Percentiles rank a stretch among this genome's conserved stretches.
phyloP scores from a whole-genome alignment of 139 green algal genomes.

The Microglena sp. region DNA sequence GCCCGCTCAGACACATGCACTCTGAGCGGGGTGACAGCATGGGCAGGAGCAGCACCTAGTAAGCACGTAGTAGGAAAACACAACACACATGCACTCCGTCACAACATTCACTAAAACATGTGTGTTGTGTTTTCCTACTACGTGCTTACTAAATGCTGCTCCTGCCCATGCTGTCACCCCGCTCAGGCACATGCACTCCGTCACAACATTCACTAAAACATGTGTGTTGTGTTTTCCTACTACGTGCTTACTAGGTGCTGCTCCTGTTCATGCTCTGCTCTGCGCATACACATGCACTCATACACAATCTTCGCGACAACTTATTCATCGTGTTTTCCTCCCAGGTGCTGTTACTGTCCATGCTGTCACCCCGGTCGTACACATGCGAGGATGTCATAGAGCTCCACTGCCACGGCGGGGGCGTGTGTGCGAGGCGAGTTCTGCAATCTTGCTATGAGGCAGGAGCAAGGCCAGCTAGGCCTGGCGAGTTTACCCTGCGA shows the following conservation, averaged over 20 bases:
- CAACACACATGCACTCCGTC: no score
- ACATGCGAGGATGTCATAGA: constrained; percentile 95
- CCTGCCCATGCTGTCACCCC: not conserved
- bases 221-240: constrained; percentile 3
- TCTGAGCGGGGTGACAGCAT: not conserved
- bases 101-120: no score
- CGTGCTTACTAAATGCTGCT: not conserved
- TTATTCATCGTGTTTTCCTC: not conserved
- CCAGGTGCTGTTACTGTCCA: constrained; percentile 60
- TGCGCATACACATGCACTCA: not conserved
- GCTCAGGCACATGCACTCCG: not conserved
- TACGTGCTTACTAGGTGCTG: constrained; percentile 31
- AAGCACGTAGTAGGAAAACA: not conserved
- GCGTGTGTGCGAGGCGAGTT: constrained; percentile 66
- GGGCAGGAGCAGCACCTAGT: not conserved
- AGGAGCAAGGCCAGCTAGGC: constrained; percentile 65
- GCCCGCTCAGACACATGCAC: not conserved
- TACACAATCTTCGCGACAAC: not conserved
- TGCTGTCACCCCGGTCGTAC: constrained; percentile 80
- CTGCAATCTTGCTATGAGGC: constrained; percentile 57
- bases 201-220: not conserved
- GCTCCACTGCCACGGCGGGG: constrained; percentile 87
- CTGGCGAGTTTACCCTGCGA: constrained; percentile 93
- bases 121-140: not conserved
- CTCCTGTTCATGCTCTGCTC: constrained; percentile 67